phyloP scores from a whole-genome alignment of 164 flowering plant species.

The Houttuynia cordata region DNA sequence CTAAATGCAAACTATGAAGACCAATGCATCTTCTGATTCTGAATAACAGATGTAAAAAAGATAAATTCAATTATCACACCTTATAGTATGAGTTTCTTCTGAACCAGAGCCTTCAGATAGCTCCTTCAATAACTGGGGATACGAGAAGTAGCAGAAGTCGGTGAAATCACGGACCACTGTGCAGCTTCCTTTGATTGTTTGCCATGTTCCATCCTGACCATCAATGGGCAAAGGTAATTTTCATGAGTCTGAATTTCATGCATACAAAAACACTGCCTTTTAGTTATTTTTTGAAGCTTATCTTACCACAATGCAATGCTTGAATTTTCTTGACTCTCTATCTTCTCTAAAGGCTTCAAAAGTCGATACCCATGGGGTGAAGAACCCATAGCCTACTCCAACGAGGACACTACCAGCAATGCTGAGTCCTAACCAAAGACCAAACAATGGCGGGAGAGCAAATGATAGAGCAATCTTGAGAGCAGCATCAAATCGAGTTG shows the following conservation, averaged over 20 bases:
- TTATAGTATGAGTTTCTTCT: slow-evolving; percentile 48
- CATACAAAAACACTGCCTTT: background rate
- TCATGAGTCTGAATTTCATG: background rate
- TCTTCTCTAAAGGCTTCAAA: slow-evolving; percentile 85
- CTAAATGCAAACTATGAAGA: too few relatives aligned
- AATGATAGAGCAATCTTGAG: slow-evolving; percentile 63
- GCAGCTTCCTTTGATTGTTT: slow-evolving; percentile 74
- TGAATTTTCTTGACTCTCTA: slow-evolving; percentile 41
- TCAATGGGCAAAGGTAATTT: background rate
- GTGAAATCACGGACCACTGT: slow-evolving; percentile 77
- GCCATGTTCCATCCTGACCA: slow-evolving; percentile 89
- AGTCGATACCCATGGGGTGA: slow-evolving; percentile 84
- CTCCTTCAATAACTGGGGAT: slow-evolving; percentile 64
- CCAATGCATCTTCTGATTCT: background rate
- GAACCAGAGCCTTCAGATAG: slow-evolving; percentile 45
- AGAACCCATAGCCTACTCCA: slow-evolving; percentile 81
- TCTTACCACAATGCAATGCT: slow-evolving; percentile 71
- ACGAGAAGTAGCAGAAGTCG: slow-evolving; percentile 74
- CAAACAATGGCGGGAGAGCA: slow-evolving; percentile 57
- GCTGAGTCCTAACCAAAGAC: slow-evolving; percentile 66
- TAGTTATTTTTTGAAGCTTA: background rate
- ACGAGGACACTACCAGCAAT: slow-evolving; percentile 66
- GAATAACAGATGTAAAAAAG: background rate
- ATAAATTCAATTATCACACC: slow-evolving; percentile 20
- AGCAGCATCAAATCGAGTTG: slow-evolving; percentile 50